Base-by-base conservation (phyloP, 2,329 filamentous ascomycete genomes). In the Nectriaceae sp. region DNA sequence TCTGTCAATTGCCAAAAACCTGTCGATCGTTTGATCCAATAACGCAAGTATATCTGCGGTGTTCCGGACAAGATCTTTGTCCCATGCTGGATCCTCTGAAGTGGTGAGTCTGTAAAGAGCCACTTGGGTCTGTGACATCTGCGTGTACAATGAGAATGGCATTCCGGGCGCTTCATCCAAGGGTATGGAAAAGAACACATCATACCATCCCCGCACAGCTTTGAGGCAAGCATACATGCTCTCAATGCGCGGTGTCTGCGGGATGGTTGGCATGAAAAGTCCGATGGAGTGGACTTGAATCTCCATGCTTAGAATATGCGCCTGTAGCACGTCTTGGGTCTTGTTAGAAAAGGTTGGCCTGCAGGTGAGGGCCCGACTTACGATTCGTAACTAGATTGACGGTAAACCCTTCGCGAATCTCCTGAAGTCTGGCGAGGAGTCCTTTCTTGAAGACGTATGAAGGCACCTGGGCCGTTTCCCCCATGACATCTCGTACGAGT, bases 51-150 rank as follows among this genome's bases (percentile, higher is more conserved):
- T 55, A 40, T 75, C 67, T 4, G 60, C 68, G 2, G 66, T 70
- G 19, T 60, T 59, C 13, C 64, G 64, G 5, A 74, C 62, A 1
- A 66, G 49, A 4, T 66, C 63, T 44, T 66, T 69, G 47, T 76
- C 72, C 73, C 72, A 76, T 5, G 61, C 67, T 2, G 69, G 68
- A 39, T 70, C 67, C 6, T 75, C 70, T 3, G 68, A 61, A 1
- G 65, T 69, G 2, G 69, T 69, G 19, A 76, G 67, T 5, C 65
- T 62, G 53, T 73, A 74, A 5, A 75, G 57, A 2, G 65, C 57
- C 6, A 71, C 57, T 19, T 74, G 61, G 39, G 66, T 63, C 13
- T 71, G 69, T 3, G 66, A 66, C 4, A 73, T 53, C 37, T 68
- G 63, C 6, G 67, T 60, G 33, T 68, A 69, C 13, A 68, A 50